Percentiles rank a stretch among this genome's conserved stretches.
These are phyloP conservation scores for Rhodotorula sp. DNA, from an alignment of 1,284 basidiomycete species.

Conservation along the genomic window DNA sequence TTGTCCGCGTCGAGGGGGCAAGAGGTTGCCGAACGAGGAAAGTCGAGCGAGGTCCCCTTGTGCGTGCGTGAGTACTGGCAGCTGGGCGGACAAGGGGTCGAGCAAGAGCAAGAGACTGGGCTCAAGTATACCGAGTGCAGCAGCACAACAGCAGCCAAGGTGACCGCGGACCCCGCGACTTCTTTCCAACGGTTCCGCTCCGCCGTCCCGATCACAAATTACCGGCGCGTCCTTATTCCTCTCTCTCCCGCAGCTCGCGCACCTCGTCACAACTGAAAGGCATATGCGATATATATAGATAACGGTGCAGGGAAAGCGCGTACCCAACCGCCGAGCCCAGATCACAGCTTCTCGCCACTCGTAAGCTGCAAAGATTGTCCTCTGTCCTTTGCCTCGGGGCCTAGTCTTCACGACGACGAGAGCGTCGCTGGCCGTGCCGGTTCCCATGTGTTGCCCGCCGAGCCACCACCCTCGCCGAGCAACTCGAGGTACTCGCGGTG, in stretches of 20 bases:
- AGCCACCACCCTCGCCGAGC: slow-evolving; percentile 23
- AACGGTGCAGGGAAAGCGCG: too few relatives aligned
- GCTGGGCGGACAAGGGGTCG: background rate
- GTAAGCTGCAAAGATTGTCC: background rate
- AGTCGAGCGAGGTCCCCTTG: background rate
- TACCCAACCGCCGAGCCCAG: background rate
- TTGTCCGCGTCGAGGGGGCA: too few relatives aligned
- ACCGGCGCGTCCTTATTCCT: too few relatives aligned
- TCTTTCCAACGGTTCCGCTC: background rate
- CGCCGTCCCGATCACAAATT: background rate
- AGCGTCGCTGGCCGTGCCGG: background rate
- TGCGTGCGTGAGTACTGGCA: background rate
- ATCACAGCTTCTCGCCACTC: background rate
- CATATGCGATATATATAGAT: too few relatives aligned
- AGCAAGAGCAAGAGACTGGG: background rate
- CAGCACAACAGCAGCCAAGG: background rate
- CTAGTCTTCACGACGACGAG: background rate
- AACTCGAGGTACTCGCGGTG: slow-evolving; percentile 32
- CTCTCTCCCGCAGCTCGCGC: too few relatives aligned
- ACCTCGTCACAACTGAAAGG: too few relatives aligned
- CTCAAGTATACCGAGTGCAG: background rate
- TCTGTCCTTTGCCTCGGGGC: background rate
- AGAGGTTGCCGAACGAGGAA: background rate
- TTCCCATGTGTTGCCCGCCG: slow-evolving; percentile 19
- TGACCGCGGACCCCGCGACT: background rate